Conservation (phyloP, 176 grass and related monocot genomes). For the Triticum urartu region DNA sequence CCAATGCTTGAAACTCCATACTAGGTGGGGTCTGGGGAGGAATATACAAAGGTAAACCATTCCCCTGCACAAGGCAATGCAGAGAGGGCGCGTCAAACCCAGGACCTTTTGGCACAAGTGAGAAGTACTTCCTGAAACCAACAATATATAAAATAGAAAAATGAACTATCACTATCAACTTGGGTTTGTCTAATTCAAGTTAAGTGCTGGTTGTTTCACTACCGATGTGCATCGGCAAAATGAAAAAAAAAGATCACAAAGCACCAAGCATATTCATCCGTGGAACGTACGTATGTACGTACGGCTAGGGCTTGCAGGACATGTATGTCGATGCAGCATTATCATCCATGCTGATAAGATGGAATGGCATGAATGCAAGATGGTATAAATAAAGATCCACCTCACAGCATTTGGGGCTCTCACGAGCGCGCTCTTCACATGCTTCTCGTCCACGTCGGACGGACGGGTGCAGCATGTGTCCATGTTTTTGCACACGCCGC, state of each 20-base stretch:
- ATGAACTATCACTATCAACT: too few relatives aligned
- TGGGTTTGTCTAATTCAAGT: too few relatives aligned
- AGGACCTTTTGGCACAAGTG: too few relatives aligned
- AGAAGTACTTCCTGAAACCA: too few relatives aligned
- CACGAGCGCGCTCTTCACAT: conserved; percentile 63
- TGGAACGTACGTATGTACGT: neutral
- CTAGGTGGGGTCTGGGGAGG: too few relatives aligned
- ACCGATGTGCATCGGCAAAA: neutral
- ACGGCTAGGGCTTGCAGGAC: neutral
- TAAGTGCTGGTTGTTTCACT: too few relatives aligned
- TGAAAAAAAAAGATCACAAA: neutral
- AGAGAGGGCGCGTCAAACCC: too few relatives aligned
- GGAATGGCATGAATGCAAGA: conserved; percentile 26
- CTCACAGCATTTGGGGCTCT: conserved; percentile 75
- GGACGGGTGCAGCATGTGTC: conserved; percentile 11
- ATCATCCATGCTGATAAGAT: conserved; percentile 22
- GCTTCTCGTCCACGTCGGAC: conserved; percentile 59
- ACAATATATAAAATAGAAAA: too few relatives aligned
- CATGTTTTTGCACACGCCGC: neutral
- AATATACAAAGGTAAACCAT: too few relatives aligned
- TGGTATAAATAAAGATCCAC: conserved; percentile 52
- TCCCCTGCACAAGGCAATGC: too few relatives aligned
- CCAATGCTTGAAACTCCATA: too few relatives aligned
- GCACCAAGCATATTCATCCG: neutral
- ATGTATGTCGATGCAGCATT: neutral